A percentile compares a stretch with the other conserved stretches of the same genome.
Conservation (phyloP, 1,139 yeast species). For the Meyerozyma sp. region DNA sequence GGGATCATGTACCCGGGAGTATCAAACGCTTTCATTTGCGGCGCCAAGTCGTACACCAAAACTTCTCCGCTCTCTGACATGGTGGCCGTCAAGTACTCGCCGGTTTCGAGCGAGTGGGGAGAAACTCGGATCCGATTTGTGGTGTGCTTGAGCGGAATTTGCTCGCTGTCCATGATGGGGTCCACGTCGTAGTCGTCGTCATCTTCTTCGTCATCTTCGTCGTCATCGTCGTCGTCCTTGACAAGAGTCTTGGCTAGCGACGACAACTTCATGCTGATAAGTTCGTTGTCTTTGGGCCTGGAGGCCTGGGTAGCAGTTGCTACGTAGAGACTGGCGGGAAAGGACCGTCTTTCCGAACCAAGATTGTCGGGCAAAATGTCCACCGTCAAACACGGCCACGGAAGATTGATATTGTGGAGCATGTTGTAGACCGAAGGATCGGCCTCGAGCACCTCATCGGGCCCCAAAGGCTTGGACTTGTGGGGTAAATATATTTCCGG, state of each 20-base stretch:
- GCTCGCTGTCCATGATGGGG: conserved; percentile 83
- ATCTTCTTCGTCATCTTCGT: conserved; percentile 64
- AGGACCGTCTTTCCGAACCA: conserved; percentile 84
- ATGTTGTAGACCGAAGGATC: conserved; percentile 95
- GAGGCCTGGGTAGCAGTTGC: conserved; percentile 95
- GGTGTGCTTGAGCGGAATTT: conserved; percentile 70
- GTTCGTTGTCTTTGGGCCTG: conserved; percentile 79
- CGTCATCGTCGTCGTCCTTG: conserved; percentile 68
- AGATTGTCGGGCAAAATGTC: conserved; percentile 83
- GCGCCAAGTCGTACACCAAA: conserved; percentile 70
- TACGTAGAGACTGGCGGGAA: conserved; percentile 81
- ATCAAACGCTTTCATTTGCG: conserved; percentile 80
- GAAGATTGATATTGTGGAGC: conserved; percentile 89
- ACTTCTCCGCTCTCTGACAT: conserved; percentile 92
- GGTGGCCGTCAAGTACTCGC: conserved; percentile 83
- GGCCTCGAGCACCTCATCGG: conserved; percentile 94
- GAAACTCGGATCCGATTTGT: conserved; percentile 86
- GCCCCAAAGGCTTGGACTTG: conserved; percentile 82
- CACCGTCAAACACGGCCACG: conserved; percentile 95
- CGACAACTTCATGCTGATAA: conserved; percentile 77
- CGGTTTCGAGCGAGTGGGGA: conserved; percentile 70
- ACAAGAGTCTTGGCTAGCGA: conserved; percentile 81
- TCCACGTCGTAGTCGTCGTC: conserved; percentile 56
- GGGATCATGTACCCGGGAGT: conserved; percentile 82
- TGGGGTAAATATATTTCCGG: conserved; percentile 74